Evolutionary conservation across 495 filamentous ascomycete genomes (phyloP).

Genomic region (Hypomontagnella monticulosa): DNA sequence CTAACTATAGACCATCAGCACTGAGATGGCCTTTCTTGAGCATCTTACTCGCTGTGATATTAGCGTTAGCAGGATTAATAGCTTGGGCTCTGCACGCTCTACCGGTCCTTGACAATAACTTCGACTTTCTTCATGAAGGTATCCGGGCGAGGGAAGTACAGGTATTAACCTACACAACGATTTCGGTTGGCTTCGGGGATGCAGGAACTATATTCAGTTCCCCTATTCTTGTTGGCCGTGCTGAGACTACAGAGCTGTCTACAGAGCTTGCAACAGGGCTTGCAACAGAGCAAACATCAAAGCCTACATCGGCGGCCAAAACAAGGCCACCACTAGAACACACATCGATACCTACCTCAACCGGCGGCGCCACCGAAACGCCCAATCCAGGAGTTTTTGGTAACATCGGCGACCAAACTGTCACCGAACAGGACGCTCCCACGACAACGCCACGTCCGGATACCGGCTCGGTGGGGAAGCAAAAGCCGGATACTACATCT

Average conservation of each 20-base stretch:
- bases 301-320: background rate
- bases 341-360: background rate
- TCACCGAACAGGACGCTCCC: background rate
- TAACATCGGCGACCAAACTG: slow-evolving; percentile 11
- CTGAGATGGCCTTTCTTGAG: slow-evolving; percentile 50
- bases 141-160: slow-evolving; percentile 2
- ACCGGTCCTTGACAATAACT: slow-evolving; percentile 32
- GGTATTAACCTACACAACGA: slow-evolving; percentile 1
- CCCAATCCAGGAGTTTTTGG: slow-evolving; percentile 9
- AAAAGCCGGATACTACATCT: background rate
- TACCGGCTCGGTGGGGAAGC: background rate
- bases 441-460: background rate
- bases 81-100: slow-evolving; percentile 40
- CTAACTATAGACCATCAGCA: slow-evolving; percentile 49
- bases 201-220: background rate
- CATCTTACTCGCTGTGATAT: slow-evolving; percentile 28
- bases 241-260: slow-evolving; percentile 5
- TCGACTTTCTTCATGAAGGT: slow-evolving; percentile 5
- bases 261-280: too few species aligned
- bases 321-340: background rate
- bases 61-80: slow-evolving; percentile 36
- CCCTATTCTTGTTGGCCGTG: slow-evolving; percentile 5
- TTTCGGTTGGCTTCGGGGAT: background rate
- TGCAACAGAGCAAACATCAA: background rate
- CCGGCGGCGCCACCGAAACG: background rate